phyloP scores from a whole-genome alignment of 768 basidiomycete genomes.

The Tulasnella sp. region DNA sequence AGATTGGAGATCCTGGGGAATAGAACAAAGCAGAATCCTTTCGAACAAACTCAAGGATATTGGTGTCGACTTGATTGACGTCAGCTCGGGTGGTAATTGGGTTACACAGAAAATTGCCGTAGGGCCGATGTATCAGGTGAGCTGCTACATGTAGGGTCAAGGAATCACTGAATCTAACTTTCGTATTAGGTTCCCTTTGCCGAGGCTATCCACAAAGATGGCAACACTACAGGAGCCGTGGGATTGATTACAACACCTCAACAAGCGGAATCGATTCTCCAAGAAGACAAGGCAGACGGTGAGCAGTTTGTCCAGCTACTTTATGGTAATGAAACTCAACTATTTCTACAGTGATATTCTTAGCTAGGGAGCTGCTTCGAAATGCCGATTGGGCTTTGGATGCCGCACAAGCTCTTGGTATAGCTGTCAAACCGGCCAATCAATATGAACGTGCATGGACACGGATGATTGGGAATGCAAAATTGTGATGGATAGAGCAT shows the following conservation, averaged over 20 bases:
- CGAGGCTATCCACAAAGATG: slow-evolving; percentile 45
- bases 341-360: slow-evolving; percentile 47
- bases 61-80: slow-evolving; percentile 69
- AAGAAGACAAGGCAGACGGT: slow-evolving; percentile 54
- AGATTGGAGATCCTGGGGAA: slow-evolving; percentile 56
- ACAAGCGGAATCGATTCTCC: slow-evolving; percentile 52
- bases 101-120: slow-evolving; percentile 42
- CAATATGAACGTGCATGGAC: slow-evolving; percentile 57
- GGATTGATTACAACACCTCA: slow-evolving; percentile 56
- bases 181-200: slow-evolving; percentile 57
- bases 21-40: slow-evolving; percentile 58
- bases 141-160: background rate
- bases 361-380: slow-evolving; percentile 55
- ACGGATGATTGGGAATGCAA: slow-evolving; percentile 25
- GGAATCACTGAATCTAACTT: background rate
- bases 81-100: slow-evolving; percentile 55
- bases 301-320: no score
- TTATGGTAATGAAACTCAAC: no score
- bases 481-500: background rate
- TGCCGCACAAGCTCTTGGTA: slow-evolving; percentile 51
- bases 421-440: slow-evolving; percentile 51
- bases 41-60: slow-evolving; percentile 41
- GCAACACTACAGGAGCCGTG: slow-evolving; percentile 47
- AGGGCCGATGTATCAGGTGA: slow-evolving; percentile 49
- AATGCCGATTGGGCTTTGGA: slow-evolving; percentile 38